Conservation (phyloP, 495 filamentous ascomycete species). For the Penicillium herquei region DNA sequence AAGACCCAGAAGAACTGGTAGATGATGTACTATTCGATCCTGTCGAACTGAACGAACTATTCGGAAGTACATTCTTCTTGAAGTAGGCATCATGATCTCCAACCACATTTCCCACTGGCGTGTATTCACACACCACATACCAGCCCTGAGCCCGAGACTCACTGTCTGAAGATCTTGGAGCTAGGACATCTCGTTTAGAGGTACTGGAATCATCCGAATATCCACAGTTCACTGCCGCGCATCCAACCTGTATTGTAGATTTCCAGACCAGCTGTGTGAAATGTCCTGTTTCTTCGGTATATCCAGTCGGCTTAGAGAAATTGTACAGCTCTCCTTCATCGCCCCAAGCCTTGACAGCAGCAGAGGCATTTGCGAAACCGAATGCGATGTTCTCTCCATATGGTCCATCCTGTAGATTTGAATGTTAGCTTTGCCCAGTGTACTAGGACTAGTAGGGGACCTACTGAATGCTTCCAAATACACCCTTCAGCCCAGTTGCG, state of each 20-base stretch:
- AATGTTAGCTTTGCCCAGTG: slow-evolving; percentile 9
- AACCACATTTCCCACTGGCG: slow-evolving; percentile 67
- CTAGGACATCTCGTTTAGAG: slow-evolving; percentile 5
- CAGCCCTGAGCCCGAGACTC: slow-evolving; percentile 52
- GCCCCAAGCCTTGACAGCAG: slow-evolving; percentile 66
- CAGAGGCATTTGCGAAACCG: slow-evolving; percentile 59
- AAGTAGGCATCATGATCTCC: slow-evolving; percentile 54
- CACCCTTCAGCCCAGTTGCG: slow-evolving; percentile 51
- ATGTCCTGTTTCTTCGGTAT: slow-evolving; percentile 69
- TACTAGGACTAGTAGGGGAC: slow-evolving; percentile 12
- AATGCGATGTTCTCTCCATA: slow-evolving; percentile 79
- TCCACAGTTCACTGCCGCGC: slow-evolving; percentile 60
- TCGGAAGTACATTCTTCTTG: slow-evolving; percentile 39
- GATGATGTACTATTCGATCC: slow-evolving; percentile 8
- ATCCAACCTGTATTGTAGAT: slow-evolving; percentile 66
- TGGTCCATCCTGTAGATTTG: slow-evolving; percentile 50
- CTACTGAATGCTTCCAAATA: slow-evolving; percentile 60
- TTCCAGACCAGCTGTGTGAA: slow-evolving; percentile 86
- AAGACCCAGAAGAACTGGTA: background rate
- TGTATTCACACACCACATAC: slow-evolving; percentile 83
- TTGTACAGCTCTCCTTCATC: slow-evolving; percentile 61
- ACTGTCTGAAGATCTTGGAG: slow-evolving; percentile 7
- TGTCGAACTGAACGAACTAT: slow-evolving; percentile 15
- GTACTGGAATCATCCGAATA: slow-evolving; percentile 16
- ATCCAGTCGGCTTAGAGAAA: slow-evolving; percentile 52